phyloP scores from a whole-genome alignment of 1,284 basidiomycete genomes.

The Neolentinus lepideus region DNA sequence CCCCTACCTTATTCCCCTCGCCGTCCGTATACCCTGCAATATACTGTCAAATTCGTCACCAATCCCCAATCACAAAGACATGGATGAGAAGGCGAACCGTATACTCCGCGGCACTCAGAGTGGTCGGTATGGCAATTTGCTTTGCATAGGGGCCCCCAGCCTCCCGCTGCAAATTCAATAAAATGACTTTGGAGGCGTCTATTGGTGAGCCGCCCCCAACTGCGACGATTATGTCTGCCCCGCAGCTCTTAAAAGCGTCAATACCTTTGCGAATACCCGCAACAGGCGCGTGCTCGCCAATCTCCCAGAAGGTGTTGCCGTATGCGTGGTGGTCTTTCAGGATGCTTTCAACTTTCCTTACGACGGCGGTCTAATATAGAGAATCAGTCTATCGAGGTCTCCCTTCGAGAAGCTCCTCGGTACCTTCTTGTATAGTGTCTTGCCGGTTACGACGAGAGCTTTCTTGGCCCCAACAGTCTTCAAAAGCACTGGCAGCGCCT shows the following conservation, averaged over 20 bases:
- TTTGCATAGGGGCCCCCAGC: constrained; percentile 35
- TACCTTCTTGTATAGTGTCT: constrained; percentile 61
- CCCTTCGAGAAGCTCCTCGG: not conserved
- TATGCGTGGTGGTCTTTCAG: constrained; percentile 49
- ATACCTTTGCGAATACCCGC: constrained; percentile 61
- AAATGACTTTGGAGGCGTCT: constrained; percentile 69
- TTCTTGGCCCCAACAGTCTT: constrained; percentile 44
- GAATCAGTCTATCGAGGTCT: not conserved
- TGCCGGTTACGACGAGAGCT: constrained; percentile 67
- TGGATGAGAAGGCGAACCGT: constrained; percentile 28
- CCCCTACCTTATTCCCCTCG: constrained; percentile 56
- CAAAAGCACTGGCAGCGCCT: constrained; percentile 57
- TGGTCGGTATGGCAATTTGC: constrained; percentile 77
- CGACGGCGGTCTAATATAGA: constrained; percentile 48
- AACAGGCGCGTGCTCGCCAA: constrained; percentile 73
- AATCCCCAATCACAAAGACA: too few relatives aligned
- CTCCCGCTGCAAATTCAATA: constrained; percentile 54
- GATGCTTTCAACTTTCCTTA: constrained; percentile 48
- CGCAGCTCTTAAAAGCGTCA: constrained; percentile 42
- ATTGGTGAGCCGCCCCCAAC: constrained; percentile 78
- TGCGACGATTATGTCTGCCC: constrained; percentile 63
- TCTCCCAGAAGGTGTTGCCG: constrained; percentile 66
- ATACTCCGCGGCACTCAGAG: constrained; percentile 77
- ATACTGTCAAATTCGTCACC: constrained; percentile 17
- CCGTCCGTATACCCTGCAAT: constrained; percentile 70